A percentile compares a stretch with the other conserved stretches of the same genome.
These are phyloP conservation scores for Raphanus sativus DNA, from an alignment of 345 rosid species.

Conservation along the genomic window DNA sequence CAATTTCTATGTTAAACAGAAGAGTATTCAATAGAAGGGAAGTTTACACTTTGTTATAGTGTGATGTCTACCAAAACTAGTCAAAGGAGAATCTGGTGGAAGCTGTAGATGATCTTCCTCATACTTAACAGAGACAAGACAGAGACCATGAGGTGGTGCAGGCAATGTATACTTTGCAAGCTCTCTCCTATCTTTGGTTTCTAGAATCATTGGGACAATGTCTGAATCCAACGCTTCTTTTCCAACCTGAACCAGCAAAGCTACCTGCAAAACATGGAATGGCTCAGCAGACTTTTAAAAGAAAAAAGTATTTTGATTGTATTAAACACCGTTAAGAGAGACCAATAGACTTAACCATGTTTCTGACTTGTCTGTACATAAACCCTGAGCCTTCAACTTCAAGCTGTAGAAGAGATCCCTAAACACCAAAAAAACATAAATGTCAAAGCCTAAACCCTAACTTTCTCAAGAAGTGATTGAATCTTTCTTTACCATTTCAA, in stretches of 20 bases:
- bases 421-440: constrained; percentile 10
- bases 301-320: no score
- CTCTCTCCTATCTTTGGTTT: constrained; percentile 66
- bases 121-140: constrained; percentile 64
- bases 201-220: constrained; percentile 64
- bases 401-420: constrained; percentile 78
- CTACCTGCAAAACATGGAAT: constrained; percentile 53
- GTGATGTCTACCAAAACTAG: constrained; percentile 76
- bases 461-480: background rate
- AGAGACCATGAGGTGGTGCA: constrained; percentile 82
- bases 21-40: constrained; percentile 41
- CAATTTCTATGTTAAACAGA: constrained; percentile 9
- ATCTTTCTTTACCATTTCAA: constrained; percentile 60
- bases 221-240: constrained; percentile 75
- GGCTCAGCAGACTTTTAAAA: no score
- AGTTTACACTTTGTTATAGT: constrained; percentile 68
- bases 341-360: constrained; percentile 58
- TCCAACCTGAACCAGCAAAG: constrained; percentile 81
- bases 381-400: constrained; percentile 95
- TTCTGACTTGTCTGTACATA: constrained; percentile 85
- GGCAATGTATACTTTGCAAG: constrained; percentile 68
- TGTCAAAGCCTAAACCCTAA: background rate
- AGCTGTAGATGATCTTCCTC: constrained; percentile 62
- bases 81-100: constrained; percentile 56
- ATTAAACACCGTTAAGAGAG: background rate